Base-by-base conservation (phyloP, 306 rosid species). In the Inga leiocalycina region DNA sequence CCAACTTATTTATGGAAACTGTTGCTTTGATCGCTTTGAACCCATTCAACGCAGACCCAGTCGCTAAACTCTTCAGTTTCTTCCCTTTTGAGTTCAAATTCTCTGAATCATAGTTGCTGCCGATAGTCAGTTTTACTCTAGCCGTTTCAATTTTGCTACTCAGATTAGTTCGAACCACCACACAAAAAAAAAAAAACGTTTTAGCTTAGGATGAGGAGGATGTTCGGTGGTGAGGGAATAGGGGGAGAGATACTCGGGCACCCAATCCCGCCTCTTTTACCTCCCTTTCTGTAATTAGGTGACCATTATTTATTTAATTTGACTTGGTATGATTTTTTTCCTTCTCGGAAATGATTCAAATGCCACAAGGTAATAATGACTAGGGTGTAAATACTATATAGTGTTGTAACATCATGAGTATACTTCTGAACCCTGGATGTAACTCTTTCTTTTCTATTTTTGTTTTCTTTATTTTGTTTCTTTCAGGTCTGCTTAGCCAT, bases 401-500 rank as follows among this genome's bases (percentile, higher is more conserved):
- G 11, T 22, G 76, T 13, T 71, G 30, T 24, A 41, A 24, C 19
- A 12, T 71, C 46, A 12, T n/a, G 56, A 71, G n/a, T 37, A 24
- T 69, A 19, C 16, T 19, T 69, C 74, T 10, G 49, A 32, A 32
- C 19, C 16, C n/a, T 62, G 37, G 10, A 69, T 69, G 49, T 68
- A 41, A 41, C 24, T 69, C 51, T 12, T 27, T 19, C 20, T 22
- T 45, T 2, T 66, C 45, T 35, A 13, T 65, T 32, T 65, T 6
- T 30, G 1, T 15, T 68, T n/a, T 80, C 19, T 1, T 44, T 44
- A 13, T 51, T 10, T 67, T 46, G 41, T 14, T 74, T 32, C 39
- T 32, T 77, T 45, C 15, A 45, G 74, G 68, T 56, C 44, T 76
- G 45, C 64, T 43, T 84, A 88, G 86, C 17, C 61, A 96, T 93